Base-by-base conservation (phyloP, 352 stramenopile species). In the Phytophthora crassamura region DNA sequence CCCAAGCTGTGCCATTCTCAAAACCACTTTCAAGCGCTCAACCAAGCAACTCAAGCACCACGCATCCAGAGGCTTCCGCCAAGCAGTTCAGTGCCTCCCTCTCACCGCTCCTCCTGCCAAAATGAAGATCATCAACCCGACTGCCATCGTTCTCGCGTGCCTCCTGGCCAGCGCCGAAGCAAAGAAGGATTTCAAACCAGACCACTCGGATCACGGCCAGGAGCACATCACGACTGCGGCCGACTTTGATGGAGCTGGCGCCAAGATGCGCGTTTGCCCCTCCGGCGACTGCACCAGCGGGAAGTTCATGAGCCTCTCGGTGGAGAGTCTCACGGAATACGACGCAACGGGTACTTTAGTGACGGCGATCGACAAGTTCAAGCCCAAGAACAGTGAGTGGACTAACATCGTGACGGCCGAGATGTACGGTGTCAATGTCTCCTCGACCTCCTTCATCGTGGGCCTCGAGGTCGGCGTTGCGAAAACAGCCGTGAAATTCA, bases 281-380 rank as follows among this genome's bases (percentile, higher is more conserved):
- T 66, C 57, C n/a, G 72, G 72, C 14, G 63, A 84, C 38, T 96
- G 85, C 36, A 89, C 78, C 4, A 95, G 91, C 47, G 84, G 86
- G 28, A 98, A 95, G 35, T 98, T 98, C 78, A 98, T 99, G 92
- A 84, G 92, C 61, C 84, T 98, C 28, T 46, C 59, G 7, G 63
- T 82, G 18, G 41, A 52, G 0, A 74, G 68, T 22, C 55, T 85
- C 7, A 67, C 75, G 11, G 77, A 85, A 42, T 9, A 75, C 7
- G 40, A 52, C n/a, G n/a, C 35, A 4, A 34, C 39, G 25, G 57
- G 51, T n/a, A 41, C 36, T 2, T 14, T 59, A 22, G 53, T 73
- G 3, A 16, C 54, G 16, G 43, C 46, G 5, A 59, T 59, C 9
- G 39, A 47, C 11, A 74, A 73, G 34, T 77, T 82, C 46, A 72